Base-by-base conservation (phyloP, 768 basidiomycete species). In the Suillus plorans region DNA sequence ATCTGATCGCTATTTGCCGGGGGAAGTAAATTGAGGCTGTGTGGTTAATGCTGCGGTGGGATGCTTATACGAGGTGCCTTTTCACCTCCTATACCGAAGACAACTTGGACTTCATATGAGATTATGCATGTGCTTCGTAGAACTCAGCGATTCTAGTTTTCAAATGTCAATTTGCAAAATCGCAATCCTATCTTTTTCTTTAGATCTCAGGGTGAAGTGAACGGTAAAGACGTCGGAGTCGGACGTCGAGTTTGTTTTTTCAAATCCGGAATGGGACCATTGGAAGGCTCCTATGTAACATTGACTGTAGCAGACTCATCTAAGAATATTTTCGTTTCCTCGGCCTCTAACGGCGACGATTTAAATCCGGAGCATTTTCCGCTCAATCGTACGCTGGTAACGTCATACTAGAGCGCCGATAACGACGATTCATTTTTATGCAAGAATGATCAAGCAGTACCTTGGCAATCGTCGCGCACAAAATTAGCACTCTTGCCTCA, bases 1-100 rank as follows among this genome's bases (percentile, higher is more conserved):
- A 59, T 59, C 58, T 59, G 58, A 59, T 59, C 42, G 58, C 58
- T 41, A 59, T 59, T 44, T 59, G 58, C 42, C 58, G 58, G 37
- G 58, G 58, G 41, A 59, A 59, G 57, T 58, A 6, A 58, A 25
- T 28, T 20, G 41, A 59, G n/a, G 58, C 58, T 13, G 57, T 18
- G 57, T 59, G 25, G 41, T 59, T 59, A 31, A 41, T 59, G 58
- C 39, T 59, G 57, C 57, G 37, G 37, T 55, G 22, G 41, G 37
- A 58, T 58, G 57, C 22, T 10, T 13, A 25, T 4, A 20, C 28
- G 58, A 59, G 28, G 58, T 59, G 58, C 41, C 58, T 28, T 31
- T 44, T 42, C 18, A 28, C 58, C 41, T 59, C 39, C 58, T 59
- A 44, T 42, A 18, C 42, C 28, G 9, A 28, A 59, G 9, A 59